These are phyloP conservation scores for Umbelopsis sp. DNA, from an alignment of 371 early-diverging fungal genomes.

Conservation along the genomic window DNA sequence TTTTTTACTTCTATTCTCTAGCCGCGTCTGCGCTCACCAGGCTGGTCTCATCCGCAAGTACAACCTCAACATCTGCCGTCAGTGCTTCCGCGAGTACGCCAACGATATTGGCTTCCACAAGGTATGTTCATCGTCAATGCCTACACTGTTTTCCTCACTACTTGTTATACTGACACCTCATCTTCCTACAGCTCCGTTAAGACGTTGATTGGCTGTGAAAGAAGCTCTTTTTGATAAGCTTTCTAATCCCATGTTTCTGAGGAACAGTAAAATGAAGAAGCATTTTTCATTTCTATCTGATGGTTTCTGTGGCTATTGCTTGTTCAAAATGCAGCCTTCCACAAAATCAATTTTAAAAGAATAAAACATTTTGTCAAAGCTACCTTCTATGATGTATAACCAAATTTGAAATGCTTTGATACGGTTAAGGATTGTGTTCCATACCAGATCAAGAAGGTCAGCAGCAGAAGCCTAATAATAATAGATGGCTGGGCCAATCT, in stretches of 20 bases:
- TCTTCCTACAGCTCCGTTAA: conserved; percentile 18
- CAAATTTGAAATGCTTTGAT: not conserved
- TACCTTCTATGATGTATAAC: not conserved
- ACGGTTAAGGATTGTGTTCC: not conserved
- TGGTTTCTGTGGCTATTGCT: conserved; percentile 10
- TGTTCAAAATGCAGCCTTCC: conserved; percentile 8
- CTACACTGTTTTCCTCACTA: not conserved
- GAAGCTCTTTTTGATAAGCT: conserved; percentile 8
- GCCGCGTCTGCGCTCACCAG: conserved; percentile 96
- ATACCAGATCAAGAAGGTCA: not conserved
- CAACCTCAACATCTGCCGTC: conserved; percentile 98
- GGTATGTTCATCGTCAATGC: conserved; percentile 35
- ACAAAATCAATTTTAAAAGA: conserved; percentile 15
- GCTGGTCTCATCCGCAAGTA: conserved; percentile 99
- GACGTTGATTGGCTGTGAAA: conserved; percentile 17
- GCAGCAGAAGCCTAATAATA: not conserved
- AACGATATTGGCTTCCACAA: conserved; percentile 98
- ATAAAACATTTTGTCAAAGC: conserved; percentile 19
- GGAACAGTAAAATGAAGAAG: not conserved
- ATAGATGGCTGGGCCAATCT: not conserved
- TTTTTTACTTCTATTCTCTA: conserved; percentile 30
- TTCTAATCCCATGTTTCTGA: conserved; percentile 13
- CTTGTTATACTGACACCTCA: not conserved
- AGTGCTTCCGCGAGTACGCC: conserved; percentile 99
- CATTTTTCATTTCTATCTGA: conserved; percentile 3